Base-by-base conservation (phyloP, 306 rosid species). In the Mimosa bimucronata region DNA sequence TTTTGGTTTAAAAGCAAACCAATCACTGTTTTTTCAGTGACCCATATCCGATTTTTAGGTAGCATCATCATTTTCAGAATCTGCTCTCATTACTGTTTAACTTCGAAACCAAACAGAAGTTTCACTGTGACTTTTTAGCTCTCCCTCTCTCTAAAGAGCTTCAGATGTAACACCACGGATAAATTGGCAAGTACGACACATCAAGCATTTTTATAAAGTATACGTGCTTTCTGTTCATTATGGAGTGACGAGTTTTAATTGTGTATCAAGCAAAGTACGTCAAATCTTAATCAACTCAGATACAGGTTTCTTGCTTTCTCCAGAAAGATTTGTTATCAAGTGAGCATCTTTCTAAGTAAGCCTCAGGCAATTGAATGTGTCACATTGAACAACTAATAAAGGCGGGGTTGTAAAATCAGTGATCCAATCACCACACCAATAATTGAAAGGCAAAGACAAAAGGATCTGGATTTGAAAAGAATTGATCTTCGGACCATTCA, bases 351-450 rank as follows among this genome's bases (percentile, higher is more conserved):
- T 76, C 79, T 48, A 34, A 26, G 69, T 66, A 53, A 79, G 77
- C 71, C 71, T 41, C 41, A 80, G 71, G 77, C 67, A 67, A 40
- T 73, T 77, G 48, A 74, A 65, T 62, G 74, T 29, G 74, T 74
- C 81, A 74, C 75, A 64, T 55, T 52, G 66, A 77, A 57, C 76
- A 80, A 57, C 75, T 18, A 4, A 37, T 64, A 77, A 67, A 78
- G 55, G 79, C 50, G 70, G 42, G 64, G 72, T 69, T 55, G 72
- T 74, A 65, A 75, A 65, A 75, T 71, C 89, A 71, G 28, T 14
- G 26, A 78, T 83, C 82, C 74, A 82, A 78, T 83, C 84, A 81
- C 66, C 25, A 74, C 66, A 45, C 64, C 89, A 81, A 83, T 83
- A 83, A 83, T 86, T 81, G 41, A 18, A 74, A 79, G 73, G 64